Conservation (phyloP, 2,329 filamentous ascomycete species). For the Didymella glomerata region DNA sequence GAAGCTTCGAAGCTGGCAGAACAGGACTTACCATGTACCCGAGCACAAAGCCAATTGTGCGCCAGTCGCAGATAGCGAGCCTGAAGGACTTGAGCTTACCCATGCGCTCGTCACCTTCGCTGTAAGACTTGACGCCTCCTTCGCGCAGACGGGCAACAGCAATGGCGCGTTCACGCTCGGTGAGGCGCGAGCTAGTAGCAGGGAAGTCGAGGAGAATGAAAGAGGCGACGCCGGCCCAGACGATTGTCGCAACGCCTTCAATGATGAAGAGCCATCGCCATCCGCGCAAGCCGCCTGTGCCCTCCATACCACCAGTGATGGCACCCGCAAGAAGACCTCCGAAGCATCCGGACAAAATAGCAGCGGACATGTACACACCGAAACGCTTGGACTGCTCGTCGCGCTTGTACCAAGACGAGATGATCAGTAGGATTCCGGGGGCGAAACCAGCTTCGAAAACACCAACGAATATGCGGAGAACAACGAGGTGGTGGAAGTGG, state of each 20-base stretch:
- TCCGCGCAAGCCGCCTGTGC: constrained; percentile 55
- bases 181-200: constrained; percentile 55
- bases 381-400: constrained; percentile 66
- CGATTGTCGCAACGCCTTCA: constrained; percentile 52
- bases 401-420: constrained; percentile 68
- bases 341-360: constrained; percentile 64
- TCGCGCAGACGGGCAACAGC: constrained; percentile 57
- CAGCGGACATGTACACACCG: constrained; percentile 66
- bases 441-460: constrained; percentile 65
- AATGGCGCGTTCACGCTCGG: constrained; percentile 53
- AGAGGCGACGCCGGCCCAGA: constrained; percentile 53
- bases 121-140: constrained; percentile 52
- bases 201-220: constrained; percentile 63
- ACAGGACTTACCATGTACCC: constrained; percentile 57
- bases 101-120: constrained; percentile 42
- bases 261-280: constrained; percentile 56
- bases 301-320: constrained; percentile 59
- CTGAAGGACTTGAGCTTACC: constrained; percentile 52
- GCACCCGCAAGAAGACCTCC: constrained; percentile 61
- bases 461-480: constrained; percentile 64
- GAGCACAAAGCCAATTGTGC: constrained; percentile 59
- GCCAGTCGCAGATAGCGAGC: constrained; percentile 55
- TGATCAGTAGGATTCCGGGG: constrained; percentile 63
- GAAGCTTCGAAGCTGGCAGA: background rate
- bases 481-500: constrained; percentile 59